phyloP scores from a whole-genome alignment of 2,329 filamentous ascomycete species.

The Daldinia sp. region DNA sequence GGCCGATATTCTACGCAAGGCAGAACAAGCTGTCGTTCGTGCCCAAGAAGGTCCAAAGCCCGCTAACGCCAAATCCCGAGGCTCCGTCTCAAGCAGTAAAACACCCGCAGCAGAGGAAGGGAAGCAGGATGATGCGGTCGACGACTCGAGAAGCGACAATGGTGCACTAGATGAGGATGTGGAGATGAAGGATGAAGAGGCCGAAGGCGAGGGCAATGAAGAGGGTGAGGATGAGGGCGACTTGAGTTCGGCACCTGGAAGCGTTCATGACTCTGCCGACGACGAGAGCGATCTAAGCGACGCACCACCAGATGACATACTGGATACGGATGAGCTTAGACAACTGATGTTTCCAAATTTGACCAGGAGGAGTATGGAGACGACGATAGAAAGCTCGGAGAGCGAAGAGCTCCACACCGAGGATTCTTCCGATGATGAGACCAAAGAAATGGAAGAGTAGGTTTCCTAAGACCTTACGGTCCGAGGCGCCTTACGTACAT shows the following conservation, averaged over 20 bases:
- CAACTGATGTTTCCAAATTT: slow-evolving; percentile 63
- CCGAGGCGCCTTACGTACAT: not conserved
- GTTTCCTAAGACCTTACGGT: not conserved
- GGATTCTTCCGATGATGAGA: slow-evolving; percentile 22
- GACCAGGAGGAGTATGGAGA: slow-evolving; percentile 48
- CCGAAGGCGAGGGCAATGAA: slow-evolving; percentile 46
- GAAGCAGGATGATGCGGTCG: slow-evolving; percentile 44
- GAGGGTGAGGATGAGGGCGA: slow-evolving; percentile 50
- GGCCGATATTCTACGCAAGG: slow-evolving; percentile 67
- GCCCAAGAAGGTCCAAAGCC: slow-evolving; percentile 59
- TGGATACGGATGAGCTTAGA: slow-evolving; percentile 63
- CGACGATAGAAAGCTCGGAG: slow-evolving; percentile 34
- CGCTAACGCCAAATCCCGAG: slow-evolving; percentile 55
- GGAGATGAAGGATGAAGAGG: slow-evolving; percentile 56
- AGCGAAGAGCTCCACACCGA: slow-evolving; percentile 31
- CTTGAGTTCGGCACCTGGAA: slow-evolving; percentile 63
- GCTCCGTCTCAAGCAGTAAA: slow-evolving; percentile 62
- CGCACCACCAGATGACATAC: slow-evolving; percentile 55
- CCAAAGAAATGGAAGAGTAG: slow-evolving; percentile 27
- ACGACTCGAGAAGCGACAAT: slow-evolving; percentile 50
- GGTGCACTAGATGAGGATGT: slow-evolving; percentile 49
- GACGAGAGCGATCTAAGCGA: slow-evolving; percentile 76
- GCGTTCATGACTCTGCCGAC: slow-evolving; percentile 70
- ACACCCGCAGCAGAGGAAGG: slow-evolving; percentile 50
- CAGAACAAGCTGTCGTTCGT: slow-evolving; percentile 65